Evolutionary conservation across 2,329 filamentous ascomycete species (phyloP), one percentile per base, ranked within the genome.

Genomic region (Sarocladium kiliense): DNA sequence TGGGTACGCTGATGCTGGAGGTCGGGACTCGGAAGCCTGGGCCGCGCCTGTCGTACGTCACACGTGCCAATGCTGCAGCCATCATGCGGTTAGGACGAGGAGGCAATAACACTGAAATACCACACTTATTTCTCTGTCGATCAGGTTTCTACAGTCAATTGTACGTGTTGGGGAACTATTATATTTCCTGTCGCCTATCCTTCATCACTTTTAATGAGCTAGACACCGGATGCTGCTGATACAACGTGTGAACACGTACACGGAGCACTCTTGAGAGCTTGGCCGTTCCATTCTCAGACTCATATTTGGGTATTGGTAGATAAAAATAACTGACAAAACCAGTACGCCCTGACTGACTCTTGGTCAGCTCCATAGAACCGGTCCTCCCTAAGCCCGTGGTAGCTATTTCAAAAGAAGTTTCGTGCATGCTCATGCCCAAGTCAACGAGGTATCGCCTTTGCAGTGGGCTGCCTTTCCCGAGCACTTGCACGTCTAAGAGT

Each of bases 261-360:
- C n/a, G n/a, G n/a, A n/a, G n/a, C n/a, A n/a, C n/a, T n/a, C n/a
- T n/a, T n/a, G n/a, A n/a, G n/a, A n/a, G n/a, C n/a, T n/a, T n/a
- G n/a, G n/a, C n/a, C 21, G n/a, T 44, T 21, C 18, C 21, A 44
- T 9, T 44, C 3, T 21, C 41, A 23, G 16, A 30, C 36, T 47
- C 44, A 27, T 47, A 47, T 47, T 30, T 47, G 44, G 44, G 44
- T 47, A 47, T 47, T 47, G 44, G 23, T 44, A 47, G 41, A 44
- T 9, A 25, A 7, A 44, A 6, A 47, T 12, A 12, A 47, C 25
- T 21, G 21, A 47, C 44, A 27, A 23, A 47, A 47, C 44, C 44
- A 30, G 23, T 34, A 23, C 47, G 47, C 47, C 47, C 2, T 21
- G 27, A 23, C 30, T 18, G 18, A 51, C 44, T 30, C 21, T 49